Evolutionary conservation across 2,329 filamentous ascomycete species (phyloP).

Genomic region (Chaetomium sp.): DNA sequence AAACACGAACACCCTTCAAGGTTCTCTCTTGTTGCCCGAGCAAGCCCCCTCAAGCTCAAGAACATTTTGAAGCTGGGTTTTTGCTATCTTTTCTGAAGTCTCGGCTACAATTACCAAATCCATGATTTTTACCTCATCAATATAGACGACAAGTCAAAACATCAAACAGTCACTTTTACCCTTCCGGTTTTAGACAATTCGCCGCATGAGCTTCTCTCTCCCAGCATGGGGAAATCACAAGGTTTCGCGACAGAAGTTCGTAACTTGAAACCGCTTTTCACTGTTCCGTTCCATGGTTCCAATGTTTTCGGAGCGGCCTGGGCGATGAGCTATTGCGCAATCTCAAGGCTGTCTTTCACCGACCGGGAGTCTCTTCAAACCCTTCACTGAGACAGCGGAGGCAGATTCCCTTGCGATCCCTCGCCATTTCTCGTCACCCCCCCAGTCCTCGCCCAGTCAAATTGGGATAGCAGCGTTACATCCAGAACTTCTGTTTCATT

Average conservation of each 20-base stretch:
- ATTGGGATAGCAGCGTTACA: constrained; percentile 10
- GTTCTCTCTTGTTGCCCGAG: not conserved
- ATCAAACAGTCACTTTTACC: not conserved
- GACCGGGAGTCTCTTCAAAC: not conserved
- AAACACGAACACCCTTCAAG: not conserved
- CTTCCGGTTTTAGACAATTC: constrained; percentile 1
- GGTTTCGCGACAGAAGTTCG: not conserved
- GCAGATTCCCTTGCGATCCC: not conserved
- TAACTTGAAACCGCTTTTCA: not conserved
- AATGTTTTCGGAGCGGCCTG: not conserved
- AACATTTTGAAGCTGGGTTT: not conserved
- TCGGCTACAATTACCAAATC: not conserved
- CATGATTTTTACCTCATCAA: not conserved
- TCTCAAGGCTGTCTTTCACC: not conserved
- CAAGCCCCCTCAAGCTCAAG: too few relatives aligned
- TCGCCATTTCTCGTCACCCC: not conserved
- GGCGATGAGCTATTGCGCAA: constrained; percentile 6
- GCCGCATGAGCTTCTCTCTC: not conserved
- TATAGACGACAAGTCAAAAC: not conserved
- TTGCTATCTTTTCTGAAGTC: not conserved
- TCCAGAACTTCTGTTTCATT: constrained; percentile 8
- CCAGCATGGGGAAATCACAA: too few relatives aligned
- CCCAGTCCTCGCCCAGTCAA: not conserved
- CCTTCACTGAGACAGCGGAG: not conserved
- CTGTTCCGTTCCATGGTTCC: not conserved